These are phyloP conservation scores for Ustilago bromivora DNA, from an alignment of 1,284 basidiomycete genomes.

Conservation along the genomic window DNA sequence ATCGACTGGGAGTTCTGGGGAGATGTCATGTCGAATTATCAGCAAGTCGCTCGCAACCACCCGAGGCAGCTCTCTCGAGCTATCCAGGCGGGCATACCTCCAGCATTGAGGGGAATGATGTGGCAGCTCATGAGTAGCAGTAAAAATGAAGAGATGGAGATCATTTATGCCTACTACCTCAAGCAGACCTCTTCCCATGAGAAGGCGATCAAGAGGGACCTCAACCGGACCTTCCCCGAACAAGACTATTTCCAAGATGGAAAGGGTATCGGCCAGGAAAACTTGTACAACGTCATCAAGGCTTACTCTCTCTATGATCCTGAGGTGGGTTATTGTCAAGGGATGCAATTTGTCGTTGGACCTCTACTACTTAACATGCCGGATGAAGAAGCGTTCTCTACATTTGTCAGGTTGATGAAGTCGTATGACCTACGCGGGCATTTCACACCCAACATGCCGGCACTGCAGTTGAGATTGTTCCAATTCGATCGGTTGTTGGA, in stretches of 20 bases:
- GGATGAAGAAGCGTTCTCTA: conserved; percentile 85
- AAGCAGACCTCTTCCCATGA: conserved; percentile 89
- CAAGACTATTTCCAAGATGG: conserved; percentile 90
- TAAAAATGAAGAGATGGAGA: conserved; percentile 88
- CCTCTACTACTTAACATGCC: conserved; percentile 83
- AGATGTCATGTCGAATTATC: conserved; percentile 79
- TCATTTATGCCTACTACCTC: conserved; percentile 82
- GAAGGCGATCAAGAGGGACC: conserved; percentile 90
- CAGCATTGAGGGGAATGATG: conserved; percentile 88
- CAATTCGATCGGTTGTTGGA: conserved; percentile 94
- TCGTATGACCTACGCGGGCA: conserved; percentile 95
- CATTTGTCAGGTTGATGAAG: conserved; percentile 96
- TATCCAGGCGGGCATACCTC: conserved; percentile 91
- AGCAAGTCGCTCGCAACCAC: conserved; percentile 72
- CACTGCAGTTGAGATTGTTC: conserved; percentile 87
- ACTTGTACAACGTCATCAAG: conserved; percentile 95
- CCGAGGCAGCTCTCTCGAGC: conserved; percentile 80
- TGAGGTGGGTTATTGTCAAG: conserved; percentile 97
- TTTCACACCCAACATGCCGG: conserved; percentile 98
- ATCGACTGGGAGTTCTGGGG: conserved; percentile 91
- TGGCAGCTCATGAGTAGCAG: conserved; percentile 96
- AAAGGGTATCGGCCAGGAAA: conserved; percentile 92
- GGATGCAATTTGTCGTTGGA: conserved; percentile 87
- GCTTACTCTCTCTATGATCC: conserved; percentile 96
- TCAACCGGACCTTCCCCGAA: conserved; percentile 93